Base-by-base conservation (phyloP, 1,139 yeast species). In the Blastobotrys apis region DNA sequence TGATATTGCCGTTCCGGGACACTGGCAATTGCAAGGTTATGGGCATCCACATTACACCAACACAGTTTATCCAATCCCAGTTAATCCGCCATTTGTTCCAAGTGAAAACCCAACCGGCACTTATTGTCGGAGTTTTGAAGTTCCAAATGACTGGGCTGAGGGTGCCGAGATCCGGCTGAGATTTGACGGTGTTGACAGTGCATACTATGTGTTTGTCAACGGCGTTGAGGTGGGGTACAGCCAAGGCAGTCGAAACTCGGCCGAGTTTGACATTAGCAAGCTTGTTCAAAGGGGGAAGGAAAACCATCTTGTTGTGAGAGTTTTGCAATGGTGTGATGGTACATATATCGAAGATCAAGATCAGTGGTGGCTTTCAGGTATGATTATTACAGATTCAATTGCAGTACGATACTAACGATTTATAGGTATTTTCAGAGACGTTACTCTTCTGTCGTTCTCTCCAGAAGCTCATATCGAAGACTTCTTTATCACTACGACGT, bases 331-430 rank as follows among this genome's bases (percentile, higher is more conserved):
- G 65, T 58, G 64, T 5, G 59, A 59, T 30, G 62, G 66, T 2
- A 53, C 60, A 20, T 66, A 62, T 45, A 59, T 66, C 33, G 70
- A 66, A 48, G 70, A 66, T 47, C 69, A 65, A 52, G 69, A 65
- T 43, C 66, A 62, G 48, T 64, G 68, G 68, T 63, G 69, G 66
- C 51, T 65, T 21, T 61, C 66, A 31, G 69, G 68, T 9, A n/a
- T n/a, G n/a, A n/a, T n/a, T n/a, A n/a, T n/a, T n/a, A n/a, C n/a
- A n/a, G n/a, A n/a, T n/a, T n/a, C n/a, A n/a, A n/a, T n/a, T n/a
- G n/a, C n/a, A n/a, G n/a, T n/a, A n/a, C n/a, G n/a, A n/a, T n/a
- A n/a, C n/a, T n/a, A n/a, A n/a, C n/a, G n/a, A n/a, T n/a, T n/a
- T n/a, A n/a, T n/a, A n/a, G n/a, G n/a, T 1, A 64, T 56, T 9